Evolutionary conservation across 148 eudicot species (phyloP), one percentile per base, ranked within the genome.

Genomic region (Persicaria tinctoria): DNA sequence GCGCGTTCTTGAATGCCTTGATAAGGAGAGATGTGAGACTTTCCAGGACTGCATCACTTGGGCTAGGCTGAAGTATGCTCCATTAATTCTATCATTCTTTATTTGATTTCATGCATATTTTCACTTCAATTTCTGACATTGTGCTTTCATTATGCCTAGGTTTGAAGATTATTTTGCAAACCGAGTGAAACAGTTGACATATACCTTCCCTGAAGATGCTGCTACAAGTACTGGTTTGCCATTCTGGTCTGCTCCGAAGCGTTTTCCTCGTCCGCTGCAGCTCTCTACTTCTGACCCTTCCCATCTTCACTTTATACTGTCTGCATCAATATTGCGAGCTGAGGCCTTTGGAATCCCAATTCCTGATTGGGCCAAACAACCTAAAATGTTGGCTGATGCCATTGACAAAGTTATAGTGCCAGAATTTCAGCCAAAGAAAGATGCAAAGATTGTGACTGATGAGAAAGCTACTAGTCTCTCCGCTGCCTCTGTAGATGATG

Each of bases 181-280:
- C 84, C 91, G 95, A 50, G 93, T 91, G 70, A 93, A 93, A 76
- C 98, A 93, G 80, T 82, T 93, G 79, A 87, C 85, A 27, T 93
- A 81, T 79, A 91, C 97, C 59, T 91, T 91, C 72, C 98, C 98
- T 16, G 98, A 93, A 82, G 91, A 93, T 80, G 95, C 97, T 78
- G 80, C 81, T 50, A 93, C 97, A 56, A 93, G 97, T 82, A 89
- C 86, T 48, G 98, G 97, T 51, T 89, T 89, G 57, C 97, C 95
- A 69, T 93, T 93, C 77, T 93, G 98, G 98, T 93, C 98, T 18
- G 97, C 98, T 70, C 95, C 98, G 0, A 93, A 93, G 83, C 89
- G 97, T 46, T 93, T 89, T 71, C 98, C 98, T 70, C 87, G 78
- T 46, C 91, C 98, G 1, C 63, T 93, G 82, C 86, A 83, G 78